Evolutionary conservation across 352 stramenopile genomes (phyloP).

Genomic region (Globisporangium splendens): DNA sequence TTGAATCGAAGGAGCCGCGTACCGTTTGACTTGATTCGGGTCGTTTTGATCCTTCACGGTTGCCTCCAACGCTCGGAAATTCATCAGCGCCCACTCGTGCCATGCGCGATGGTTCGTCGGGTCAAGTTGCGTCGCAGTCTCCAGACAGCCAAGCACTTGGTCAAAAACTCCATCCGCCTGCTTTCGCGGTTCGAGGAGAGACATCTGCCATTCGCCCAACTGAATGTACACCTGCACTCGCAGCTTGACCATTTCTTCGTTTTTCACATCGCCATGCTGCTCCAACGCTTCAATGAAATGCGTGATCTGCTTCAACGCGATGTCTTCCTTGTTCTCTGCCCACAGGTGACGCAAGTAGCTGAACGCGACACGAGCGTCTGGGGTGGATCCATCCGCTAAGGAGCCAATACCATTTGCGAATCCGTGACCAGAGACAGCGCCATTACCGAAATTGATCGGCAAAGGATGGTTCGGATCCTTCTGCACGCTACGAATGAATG

Average conservation of each 20-base stretch:
- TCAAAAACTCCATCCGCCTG: conserved; percentile 72
- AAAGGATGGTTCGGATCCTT: conserved; percentile 58
- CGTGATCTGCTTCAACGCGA: conserved; percentile 79
- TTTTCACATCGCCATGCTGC: conserved; percentile 51
- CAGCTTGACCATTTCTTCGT: conserved; percentile 66
- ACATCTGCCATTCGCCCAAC: conserved; percentile 83
- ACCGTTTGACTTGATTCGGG: conserved; percentile 40
- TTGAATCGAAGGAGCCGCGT: conserved; percentile 93
- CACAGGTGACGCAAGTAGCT: conserved; percentile 81
- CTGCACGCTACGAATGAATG: conserved; percentile 79
- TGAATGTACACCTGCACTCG: conserved; percentile 87
- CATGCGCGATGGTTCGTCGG: conserved; percentile 96
- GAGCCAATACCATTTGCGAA: conserved; percentile 55
- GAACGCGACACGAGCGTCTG: conserved; percentile 76
- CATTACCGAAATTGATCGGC: conserved; percentile 65
- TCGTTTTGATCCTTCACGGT: conserved; percentile 55
- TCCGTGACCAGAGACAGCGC: conserved; percentile 35
- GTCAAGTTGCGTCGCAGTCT: conserved; percentile 78
- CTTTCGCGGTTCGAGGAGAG: conserved; percentile 63
- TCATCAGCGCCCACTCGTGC: conserved; percentile 98
- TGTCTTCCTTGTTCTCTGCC: conserved; percentile 78
- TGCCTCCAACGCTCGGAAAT: conserved; percentile 89
- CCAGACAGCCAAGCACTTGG: conserved; percentile 76
- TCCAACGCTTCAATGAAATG: conserved; percentile 85
- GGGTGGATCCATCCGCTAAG: conserved; percentile 60